Conservation (phyloP, 306 rosid genomes). For the Glycine soja region DNA sequence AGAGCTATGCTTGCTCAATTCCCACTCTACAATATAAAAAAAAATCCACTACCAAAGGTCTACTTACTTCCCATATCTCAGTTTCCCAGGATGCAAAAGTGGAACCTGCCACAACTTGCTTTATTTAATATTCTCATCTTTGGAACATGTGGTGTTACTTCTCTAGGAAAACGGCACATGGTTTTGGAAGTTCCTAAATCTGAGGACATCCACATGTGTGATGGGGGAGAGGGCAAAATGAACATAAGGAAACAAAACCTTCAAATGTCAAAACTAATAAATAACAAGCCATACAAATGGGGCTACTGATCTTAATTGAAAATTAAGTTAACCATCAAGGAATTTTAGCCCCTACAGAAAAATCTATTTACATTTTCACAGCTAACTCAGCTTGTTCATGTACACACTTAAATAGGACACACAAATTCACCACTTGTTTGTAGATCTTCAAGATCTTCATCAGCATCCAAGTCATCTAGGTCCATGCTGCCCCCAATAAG, state of each 20-base stretch:
- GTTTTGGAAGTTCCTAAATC: slow-evolving; percentile 9
- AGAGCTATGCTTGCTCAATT: slow-evolving; percentile 13
- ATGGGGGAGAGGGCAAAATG: background rate
- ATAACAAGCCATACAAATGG: slow-evolving; percentile 39
- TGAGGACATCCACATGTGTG: background rate
- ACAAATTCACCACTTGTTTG: slow-evolving; percentile 77
- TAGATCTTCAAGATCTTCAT: slow-evolving; percentile 66
- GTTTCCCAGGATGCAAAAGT: background rate
- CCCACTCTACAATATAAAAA: slow-evolving; percentile 16
- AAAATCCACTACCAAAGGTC: background rate
- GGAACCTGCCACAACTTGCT: slow-evolving; percentile 32
- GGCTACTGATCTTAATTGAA: slow-evolving; percentile 16
- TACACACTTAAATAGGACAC: slow-evolving; percentile 52
- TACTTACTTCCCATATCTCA: background rate
- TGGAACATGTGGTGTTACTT: slow-evolving; percentile 14
- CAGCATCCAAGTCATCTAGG: slow-evolving; percentile 74
- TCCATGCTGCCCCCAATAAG: slow-evolving; percentile 72
- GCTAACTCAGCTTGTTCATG: slow-evolving; percentile 29
- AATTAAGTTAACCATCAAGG: slow-evolving; percentile 21
- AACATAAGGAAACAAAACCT: background rate
- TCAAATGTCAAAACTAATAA: slow-evolving; percentile 29
- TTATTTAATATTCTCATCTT: slow-evolving; percentile 36
- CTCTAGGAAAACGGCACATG: background rate
- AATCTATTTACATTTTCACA: slow-evolving; percentile 30
- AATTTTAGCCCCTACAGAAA: slow-evolving; percentile 29